Base-by-base conservation (phyloP, 805 yeast species). In the Starmerella apis region DNA sequence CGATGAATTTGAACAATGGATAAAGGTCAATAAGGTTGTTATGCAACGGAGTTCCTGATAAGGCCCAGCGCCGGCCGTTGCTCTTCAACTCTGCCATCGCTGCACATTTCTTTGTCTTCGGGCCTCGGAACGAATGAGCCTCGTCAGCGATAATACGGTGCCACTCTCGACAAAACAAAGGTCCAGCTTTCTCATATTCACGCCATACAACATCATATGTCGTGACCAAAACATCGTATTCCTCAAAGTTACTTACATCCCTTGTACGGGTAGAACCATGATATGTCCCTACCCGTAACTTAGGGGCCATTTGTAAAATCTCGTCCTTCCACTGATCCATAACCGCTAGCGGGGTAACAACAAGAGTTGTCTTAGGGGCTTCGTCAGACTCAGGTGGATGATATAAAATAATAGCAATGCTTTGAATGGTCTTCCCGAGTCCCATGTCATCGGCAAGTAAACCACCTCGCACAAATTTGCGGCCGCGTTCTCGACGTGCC, bases 401-500 rank as follows among this genome's bases (percentile, higher is more conserved):
- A 30, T 77, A 69, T 49, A 81, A 59, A 48, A 83, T 76, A 38
- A 86, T 67, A 0, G 92, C 82, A 37, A 79, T 68, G 13, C 84
- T 77, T 65, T 86, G 95, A 43, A 86, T 77, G 0, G 95, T 86
- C 60, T 86, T 86, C 46, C 95, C 95, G 14, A 86, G 69, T 16
- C 95, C 95, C 95, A 86, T 86, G 65, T 83, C 94, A 62, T 85
- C 95, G 60, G 92, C 85, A 35, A 85, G 67, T n/a, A 79, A 47
- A 3, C 83, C 85, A 25, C 84, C 84, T 50, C 69, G 71, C 18
- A 54, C 56, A 2, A 51, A 41, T 14, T 49, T 49, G 11, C 46
- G 45, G 3, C 47, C 37, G 3, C 37, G 50, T n/a, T 75, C 80
- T 14, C 79, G 63, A 5, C 50, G 47, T 4, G 57, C 55, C 55